A percentile compares a stretch with the other conserved stretches of the same genome.
Conservation (phyloP, 176 grass and related monocot genomes). For the Chrysopogon serrulatus region DNA sequence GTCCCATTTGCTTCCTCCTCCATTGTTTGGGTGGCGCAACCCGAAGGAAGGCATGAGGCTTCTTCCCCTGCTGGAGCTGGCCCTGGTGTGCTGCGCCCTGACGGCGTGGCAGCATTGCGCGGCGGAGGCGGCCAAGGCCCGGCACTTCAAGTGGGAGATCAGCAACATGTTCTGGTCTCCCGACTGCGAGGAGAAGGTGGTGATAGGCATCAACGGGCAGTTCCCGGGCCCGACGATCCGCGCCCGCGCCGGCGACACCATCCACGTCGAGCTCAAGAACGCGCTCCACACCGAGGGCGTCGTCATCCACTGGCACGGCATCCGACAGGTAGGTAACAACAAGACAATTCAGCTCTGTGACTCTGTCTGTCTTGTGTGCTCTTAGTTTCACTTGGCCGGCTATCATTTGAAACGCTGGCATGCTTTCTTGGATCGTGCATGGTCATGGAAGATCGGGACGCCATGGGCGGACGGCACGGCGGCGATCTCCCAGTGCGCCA, state of each 20-base stretch:
- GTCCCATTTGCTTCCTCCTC: too few relatives aligned
- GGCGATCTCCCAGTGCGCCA: conserved; percentile 83
- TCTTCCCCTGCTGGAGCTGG: conserved; percentile 3
- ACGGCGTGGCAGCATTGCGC: conserved; percentile 6
- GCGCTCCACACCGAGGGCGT: conserved; percentile 69
- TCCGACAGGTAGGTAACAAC: conserved; percentile 61
- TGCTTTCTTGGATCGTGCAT: too few relatives aligned
- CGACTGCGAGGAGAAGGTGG: conserved; percentile 63
- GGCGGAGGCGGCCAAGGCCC: conserved; percentile 31
- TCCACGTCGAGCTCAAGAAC: conserved; percentile 74
- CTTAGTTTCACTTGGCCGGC: not conserved
- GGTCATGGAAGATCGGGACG: conserved; percentile 54
- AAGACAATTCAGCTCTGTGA: too few relatives aligned
- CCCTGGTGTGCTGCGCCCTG: not conserved
- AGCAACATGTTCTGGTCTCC: conserved; percentile 70
- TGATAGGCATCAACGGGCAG: conserved; percentile 79
- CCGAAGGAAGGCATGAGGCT: conserved; percentile 38
- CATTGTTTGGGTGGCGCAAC: too few relatives aligned
- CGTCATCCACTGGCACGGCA: conserved; percentile 93
- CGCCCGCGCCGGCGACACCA: conserved; percentile 60
- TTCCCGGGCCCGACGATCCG: conserved; percentile 76
- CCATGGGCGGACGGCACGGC: conserved; percentile 91
- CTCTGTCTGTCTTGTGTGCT: too few relatives aligned
- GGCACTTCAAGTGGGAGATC: conserved; percentile 75
- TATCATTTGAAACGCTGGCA: not conserved